Conservation (phyloP, 768 basidiomycete species). For the Clitopilus hobsonii region DNA sequence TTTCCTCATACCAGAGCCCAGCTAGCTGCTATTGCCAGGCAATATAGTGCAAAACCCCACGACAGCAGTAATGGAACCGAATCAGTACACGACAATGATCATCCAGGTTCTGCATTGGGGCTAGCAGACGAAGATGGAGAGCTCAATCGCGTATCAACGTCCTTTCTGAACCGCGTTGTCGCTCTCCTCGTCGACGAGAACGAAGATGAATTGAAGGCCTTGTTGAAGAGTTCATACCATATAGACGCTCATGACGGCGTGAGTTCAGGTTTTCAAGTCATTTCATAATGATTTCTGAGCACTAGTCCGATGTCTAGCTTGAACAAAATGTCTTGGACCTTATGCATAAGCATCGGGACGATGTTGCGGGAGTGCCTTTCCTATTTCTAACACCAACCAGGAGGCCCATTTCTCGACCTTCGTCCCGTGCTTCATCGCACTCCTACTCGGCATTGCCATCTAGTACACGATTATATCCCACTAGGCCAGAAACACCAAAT, state of each 20-base stretch:
- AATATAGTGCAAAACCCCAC: slow-evolving; percentile 50
- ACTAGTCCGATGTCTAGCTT: slow-evolving; percentile 38
- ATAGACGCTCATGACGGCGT: slow-evolving; percentile 62
- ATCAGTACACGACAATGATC: slow-evolving; percentile 31
- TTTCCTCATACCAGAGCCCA: slow-evolving; percentile 85
- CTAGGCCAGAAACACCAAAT: slow-evolving; percentile 71
- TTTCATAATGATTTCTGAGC: slow-evolving; percentile 11
- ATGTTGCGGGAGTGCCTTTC: slow-evolving; percentile 77
- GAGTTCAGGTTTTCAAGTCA: slow-evolving; percentile 7
- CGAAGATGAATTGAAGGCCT: slow-evolving; percentile 78
- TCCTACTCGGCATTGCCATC: slow-evolving; percentile 51
- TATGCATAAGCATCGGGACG: slow-evolving; percentile 94
- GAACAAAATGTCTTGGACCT: slow-evolving; percentile 90
- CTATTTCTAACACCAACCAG: slow-evolving; percentile 77
- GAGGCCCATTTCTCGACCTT: slow-evolving; percentile 75
- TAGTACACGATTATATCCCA: slow-evolving; percentile 41
- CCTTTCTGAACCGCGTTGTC: slow-evolving; percentile 69
- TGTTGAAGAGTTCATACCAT: slow-evolving; percentile 67
- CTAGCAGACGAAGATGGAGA: slow-evolving; percentile 48
- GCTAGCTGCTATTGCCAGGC: slow-evolving; percentile 67
- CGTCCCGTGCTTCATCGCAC: slow-evolving; percentile 51
- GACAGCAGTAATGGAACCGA: slow-evolving; percentile 9
- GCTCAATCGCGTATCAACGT: slow-evolving; percentile 46
- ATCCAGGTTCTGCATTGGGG: neutral
- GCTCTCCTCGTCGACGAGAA: slow-evolving; percentile 72